Evolutionary conservation across 164 flowering plant species (phyloP).

Genomic region (Annona squamosa): DNA sequence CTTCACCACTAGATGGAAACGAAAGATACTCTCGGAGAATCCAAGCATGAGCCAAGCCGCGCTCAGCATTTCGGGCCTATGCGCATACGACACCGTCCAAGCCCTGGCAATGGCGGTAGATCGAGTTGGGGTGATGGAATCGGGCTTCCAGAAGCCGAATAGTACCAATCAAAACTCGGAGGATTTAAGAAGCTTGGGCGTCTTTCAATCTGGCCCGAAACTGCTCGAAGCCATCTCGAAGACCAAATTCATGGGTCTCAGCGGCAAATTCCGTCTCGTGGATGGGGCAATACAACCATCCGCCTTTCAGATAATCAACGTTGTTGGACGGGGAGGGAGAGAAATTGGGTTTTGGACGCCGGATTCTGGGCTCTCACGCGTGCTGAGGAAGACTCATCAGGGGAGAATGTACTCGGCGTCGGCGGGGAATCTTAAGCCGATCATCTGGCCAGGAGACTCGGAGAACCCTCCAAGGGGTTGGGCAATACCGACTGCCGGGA

Average conservation of each 20-base stretch:
- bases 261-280: slow-evolving; percentile 28
- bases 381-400: neutral
- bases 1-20: slow-evolving; percentile 16
- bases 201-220: slow-evolving; percentile 24
- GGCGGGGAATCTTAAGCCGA: neutral
- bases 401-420: neutral
- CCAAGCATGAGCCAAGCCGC: neutral
- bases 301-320: slow-evolving; percentile 30
- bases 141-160: slow-evolving; percentile 8
- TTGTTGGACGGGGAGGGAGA: slow-evolving; percentile 19
- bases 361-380: slow-evolving; percentile 14
- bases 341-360: slow-evolving; percentile 38
- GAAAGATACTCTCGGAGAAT: neutral
- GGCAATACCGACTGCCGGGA: slow-evolving; percentile 24
- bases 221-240: slow-evolving; percentile 18
- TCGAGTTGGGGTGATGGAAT: slow-evolving; percentile 7
- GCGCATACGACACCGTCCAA: slow-evolving; percentile 44
- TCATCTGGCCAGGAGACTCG: slow-evolving; percentile 37
- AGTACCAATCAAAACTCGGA: neutral
- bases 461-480: slow-evolving; percentile 21
- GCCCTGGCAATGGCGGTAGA: slow-evolving; percentile 40
- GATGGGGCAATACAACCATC: slow-evolving; percentile 23
- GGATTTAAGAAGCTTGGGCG: slow-evolving; percentile 16
- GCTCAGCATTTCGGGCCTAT: slow-evolving; percentile 25
- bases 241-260: slow-evolving; percentile 24